Evolutionary conservation across 2,329 filamentous ascomycete genomes (phyloP), one percentile per base, ranked within the genome.

Genomic region (Ophiostoma himal-ulmi): DNA sequence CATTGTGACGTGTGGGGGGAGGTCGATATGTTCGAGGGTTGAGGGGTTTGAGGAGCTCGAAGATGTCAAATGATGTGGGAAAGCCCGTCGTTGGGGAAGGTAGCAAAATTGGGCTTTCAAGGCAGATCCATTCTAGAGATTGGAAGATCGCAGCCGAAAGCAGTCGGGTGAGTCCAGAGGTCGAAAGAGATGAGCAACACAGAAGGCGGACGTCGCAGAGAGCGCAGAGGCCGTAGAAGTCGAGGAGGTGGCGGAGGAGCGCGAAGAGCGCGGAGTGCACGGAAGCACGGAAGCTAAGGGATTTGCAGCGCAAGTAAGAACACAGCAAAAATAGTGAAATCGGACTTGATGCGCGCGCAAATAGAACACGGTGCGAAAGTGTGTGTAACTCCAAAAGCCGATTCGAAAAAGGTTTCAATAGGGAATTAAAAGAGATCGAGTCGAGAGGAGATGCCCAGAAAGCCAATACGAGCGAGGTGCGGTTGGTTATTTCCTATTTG

Each of bases 1-100:
- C 87, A 89, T 89, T 67, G 68, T 67, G 36, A 66, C 65, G 41
- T 65, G 36, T 62, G 44, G 30, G 30, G 5, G 60, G 52, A 36
- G 69, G n/a, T 30, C 22, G 22, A 48, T 39, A 39, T 17, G 44
- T 17, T 48, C 44, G 44, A 48, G 44, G n/a, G 6, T 57, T 22
- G 52, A 26, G 10, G n/a, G 8, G 30, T 17, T 30, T 26, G 26
- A 22, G 5, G 52, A n/a, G 54, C 14, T 64, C 60, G 5, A 36
- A 26, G 60, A 62, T 36, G 30, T 64, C 11, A 30, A 60, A 11
- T 30, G 26, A 60, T 60, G 13, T 60, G 54, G 57, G 34, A 64
- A 8, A 64, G 60, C 60, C 60, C 60, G 60, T 64, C 60, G 60
- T 64, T 6, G 11, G 34, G 57, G 57, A 64, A 36, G 10, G 8